Percentiles rank a stretch among this genome's conserved stretches.
Conservation (phyloP, 2,329 filamentous ascomycete genomes). For the Botrytis deweyae region DNA sequence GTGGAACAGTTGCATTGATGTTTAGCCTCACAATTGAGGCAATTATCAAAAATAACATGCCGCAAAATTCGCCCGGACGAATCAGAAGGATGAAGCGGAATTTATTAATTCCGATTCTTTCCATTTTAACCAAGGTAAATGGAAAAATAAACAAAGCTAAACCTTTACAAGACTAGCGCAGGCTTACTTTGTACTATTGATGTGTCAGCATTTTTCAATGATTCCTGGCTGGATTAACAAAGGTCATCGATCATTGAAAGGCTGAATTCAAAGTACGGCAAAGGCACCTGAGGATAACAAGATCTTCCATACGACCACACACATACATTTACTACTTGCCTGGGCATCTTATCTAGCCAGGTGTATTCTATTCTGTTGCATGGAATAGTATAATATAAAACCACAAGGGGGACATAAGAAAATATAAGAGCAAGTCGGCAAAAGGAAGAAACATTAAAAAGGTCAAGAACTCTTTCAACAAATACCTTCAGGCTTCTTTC, state of each 20-base stretch:
- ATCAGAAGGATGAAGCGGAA: neutral
- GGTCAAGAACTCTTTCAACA: neutral
- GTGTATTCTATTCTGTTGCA: neutral
- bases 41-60: neutral
- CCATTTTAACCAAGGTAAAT: neutral
- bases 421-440: neutral
- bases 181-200: neutral
- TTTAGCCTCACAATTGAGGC: slow-evolving; percentile 10
- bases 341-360: neutral
- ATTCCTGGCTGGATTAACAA: neutral
- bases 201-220: slow-evolving; percentile 18
- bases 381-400: neutral
- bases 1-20: neutral
- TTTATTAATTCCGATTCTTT: slow-evolving; percentile 15
- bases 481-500: neutral
- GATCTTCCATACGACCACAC: neutral
- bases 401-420: neutral
- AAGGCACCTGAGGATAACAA: slow-evolving; percentile 3
- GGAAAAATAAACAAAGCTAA: neutral
- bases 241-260: slow-evolving; percentile 5
- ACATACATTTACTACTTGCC: neutral
- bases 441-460: neutral
- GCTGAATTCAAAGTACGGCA: neutral
- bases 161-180: neutral
- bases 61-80: neutral